Base-by-base conservation (phyloP, 805 yeast genomes). In the Lipomyces japonicus region DNA sequence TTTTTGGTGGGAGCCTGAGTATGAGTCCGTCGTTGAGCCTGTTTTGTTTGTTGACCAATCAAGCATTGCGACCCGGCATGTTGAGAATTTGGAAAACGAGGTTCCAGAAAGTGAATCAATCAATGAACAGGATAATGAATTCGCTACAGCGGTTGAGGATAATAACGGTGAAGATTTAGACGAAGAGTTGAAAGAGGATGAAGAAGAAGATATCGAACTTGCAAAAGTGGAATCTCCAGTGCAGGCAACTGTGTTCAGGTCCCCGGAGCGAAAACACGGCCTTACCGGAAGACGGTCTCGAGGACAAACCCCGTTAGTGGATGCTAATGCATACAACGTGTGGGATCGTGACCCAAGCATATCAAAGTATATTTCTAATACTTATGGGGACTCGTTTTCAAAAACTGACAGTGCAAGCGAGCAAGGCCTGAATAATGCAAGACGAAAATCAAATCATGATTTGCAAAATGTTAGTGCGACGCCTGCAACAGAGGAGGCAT, bases 341-440 rank as follows among this genome's bases (percentile, higher is more conserved):
- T 55, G 58, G 59, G 59, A 50, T 37, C 44, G 58, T 2, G 57
- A 51, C 32, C 42, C 50, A 18, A n/a, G 28, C 6, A 51, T 54
- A 22, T 38, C 43, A 18, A 39, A 23, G 12, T 46, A 28, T 32
- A 53, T 46, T 6, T 19, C 16, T 42, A 6, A 35, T 35, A 12
- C 22, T 46, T 18, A 44, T 53, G 24, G 12, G 14, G 7, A 16
- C 25, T 24, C 36, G 46, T 37, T 39, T 43, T 39, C 46, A 46
- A 7, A 23, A 42, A 21, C 22, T 35, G 10, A 16, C 39, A 19
- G 16, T 9, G 42, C 42, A 18, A 24, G 24, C 24, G 10, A 22
- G 19, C 14, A 12, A 6, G n/a, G n/a, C n/a, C n/a, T n/a, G n/a
- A n/a, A n/a, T n/a, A n/a, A n/a, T n/a, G n/a, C n/a, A n/a, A n/a